phyloP scores from a whole-genome alignment of 73 alveolate species.

The Tetrahymena malaccensis region DNA sequence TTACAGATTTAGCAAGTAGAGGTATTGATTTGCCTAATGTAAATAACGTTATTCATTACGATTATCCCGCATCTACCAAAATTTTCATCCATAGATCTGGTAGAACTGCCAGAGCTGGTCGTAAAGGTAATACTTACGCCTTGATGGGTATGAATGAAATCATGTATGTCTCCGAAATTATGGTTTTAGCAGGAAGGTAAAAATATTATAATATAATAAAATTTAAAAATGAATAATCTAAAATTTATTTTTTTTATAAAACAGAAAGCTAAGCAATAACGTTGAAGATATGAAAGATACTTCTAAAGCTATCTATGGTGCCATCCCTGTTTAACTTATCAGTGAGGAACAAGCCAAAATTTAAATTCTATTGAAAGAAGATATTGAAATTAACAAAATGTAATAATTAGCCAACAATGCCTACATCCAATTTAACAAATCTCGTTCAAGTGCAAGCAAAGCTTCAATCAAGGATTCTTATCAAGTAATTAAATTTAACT shows the following conservation, averaged over 20 bases:
- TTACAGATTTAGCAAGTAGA: slow-evolving; percentile 97
- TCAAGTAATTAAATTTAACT: background rate
- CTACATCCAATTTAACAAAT: slow-evolving; percentile 6
- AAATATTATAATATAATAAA: slow-evolving; percentile 35
- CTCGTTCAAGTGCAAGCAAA: slow-evolving; percentile 26
- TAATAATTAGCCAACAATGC: slow-evolving; percentile 25
- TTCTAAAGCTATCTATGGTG: slow-evolving; percentile 47
- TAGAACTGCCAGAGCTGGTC: slow-evolving; percentile 98
- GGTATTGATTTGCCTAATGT: slow-evolving; percentile 96
- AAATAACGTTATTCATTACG: slow-evolving; percentile 92
- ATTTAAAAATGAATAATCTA: background rate
- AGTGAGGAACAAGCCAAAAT: slow-evolving; percentile 52
- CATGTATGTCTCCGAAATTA: slow-evolving; percentile 84
- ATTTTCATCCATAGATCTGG: slow-evolving; percentile 96
- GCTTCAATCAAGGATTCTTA: background rate
- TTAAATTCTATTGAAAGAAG: slow-evolving; percentile 51
- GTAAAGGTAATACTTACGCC: slow-evolving; percentile 80
- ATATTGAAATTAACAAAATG: slow-evolving; percentile 7
- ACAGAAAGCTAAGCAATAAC: slow-evolving; percentile 44
- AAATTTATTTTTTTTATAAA: background rate
- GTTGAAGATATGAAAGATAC: slow-evolving; percentile 51
- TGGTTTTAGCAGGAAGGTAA: slow-evolving; percentile 87
- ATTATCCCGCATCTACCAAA: slow-evolving; percentile 91
- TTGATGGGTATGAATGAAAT: slow-evolving; percentile 79
- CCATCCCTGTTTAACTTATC: slow-evolving; percentile 41